phyloP scores from a whole-genome alignment of 192 early-diverging fungal species.

The Coemansia sp. region DNA sequence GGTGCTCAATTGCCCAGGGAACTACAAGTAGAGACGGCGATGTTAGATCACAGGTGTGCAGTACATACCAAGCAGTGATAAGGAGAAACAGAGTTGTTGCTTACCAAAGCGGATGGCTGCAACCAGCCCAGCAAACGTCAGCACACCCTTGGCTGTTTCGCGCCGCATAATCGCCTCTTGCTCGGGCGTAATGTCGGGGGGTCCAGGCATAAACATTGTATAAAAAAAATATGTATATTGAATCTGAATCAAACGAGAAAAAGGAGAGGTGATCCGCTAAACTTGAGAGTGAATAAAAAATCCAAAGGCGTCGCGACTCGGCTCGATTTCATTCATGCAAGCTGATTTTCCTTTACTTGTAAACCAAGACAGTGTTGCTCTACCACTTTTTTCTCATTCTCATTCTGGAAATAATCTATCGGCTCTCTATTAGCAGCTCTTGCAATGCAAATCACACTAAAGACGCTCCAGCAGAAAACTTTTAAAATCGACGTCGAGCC shows the following conservation, averaged over 20 bases:
- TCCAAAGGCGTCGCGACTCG: background rate
- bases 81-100: background rate
- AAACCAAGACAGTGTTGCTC: background rate
- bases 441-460: slow-evolving; percentile 78
- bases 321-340: background rate
- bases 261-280: too few relatives aligned
- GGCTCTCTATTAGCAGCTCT: too few relatives aligned
- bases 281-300: too few relatives aligned
- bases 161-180: slow-evolving; percentile 46
- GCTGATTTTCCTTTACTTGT: background rate
- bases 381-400: too few relatives aligned
- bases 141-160: slow-evolving; percentile 36
- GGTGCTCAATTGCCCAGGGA: slow-evolving; percentile 50
- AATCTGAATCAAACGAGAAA: background rate
- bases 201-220: slow-evolving; percentile 52
- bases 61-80: too few relatives aligned
- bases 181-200: slow-evolving; percentile 49
- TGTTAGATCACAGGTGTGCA: background rate
- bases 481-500: slow-evolving; percentile 78
- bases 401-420: too few relatives aligned
- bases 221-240: background rate
- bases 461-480: slow-evolving; percentile 85
- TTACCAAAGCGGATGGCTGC: slow-evolving; percentile 49
- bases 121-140: slow-evolving; percentile 43
- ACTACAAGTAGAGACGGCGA: slow-evolving; percentile 18